These are phyloP conservation scores for Arthrocladium fulminans DNA, from an alignment of 2,329 filamentous ascomycete genomes.

Conservation along the genomic window DNA sequence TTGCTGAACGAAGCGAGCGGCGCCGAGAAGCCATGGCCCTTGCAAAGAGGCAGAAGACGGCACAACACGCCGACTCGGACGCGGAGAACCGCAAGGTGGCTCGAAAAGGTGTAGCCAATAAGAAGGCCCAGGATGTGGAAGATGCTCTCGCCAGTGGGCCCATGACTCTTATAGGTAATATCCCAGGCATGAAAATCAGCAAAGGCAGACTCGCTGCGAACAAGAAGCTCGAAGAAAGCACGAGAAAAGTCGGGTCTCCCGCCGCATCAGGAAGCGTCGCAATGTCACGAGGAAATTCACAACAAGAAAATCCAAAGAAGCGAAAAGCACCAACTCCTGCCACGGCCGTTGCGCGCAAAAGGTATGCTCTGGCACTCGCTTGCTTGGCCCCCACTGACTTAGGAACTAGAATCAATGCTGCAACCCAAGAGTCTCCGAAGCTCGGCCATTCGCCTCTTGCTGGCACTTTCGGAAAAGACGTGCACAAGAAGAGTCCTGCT, in stretches of 20 bases:
- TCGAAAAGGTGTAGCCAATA: conserved; percentile 53
- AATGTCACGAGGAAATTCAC: conserved; percentile 23
- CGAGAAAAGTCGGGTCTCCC: conserved; percentile 60
- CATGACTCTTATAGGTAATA: conserved; percentile 32
- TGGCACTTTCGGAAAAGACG: conserved; percentile 54
- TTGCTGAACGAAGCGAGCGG: conserved; percentile 72
- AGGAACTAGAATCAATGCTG: conserved; percentile 20
- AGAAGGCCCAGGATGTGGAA: conserved; percentile 51
- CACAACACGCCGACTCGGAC: conserved; percentile 68
- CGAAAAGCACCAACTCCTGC: conserved; percentile 25
- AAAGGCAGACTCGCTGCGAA: conserved; percentile 63
- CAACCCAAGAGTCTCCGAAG: conserved; percentile 56
- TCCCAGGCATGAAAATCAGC: conserved; percentile 39
- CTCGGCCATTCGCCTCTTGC: conserved; percentile 68
- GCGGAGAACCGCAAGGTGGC: conserved; percentile 54
- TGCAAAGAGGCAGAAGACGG: conserved; percentile 49
- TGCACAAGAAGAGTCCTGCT: conserved; percentile 50
- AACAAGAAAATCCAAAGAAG: conserved; percentile 24
- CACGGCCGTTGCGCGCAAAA: conserved; percentile 54
- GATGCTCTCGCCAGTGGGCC: conserved; percentile 49
- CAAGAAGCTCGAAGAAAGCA: conserved; percentile 31
- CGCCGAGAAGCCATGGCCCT: conserved; percentile 72
- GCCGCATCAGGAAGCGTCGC: conserved; percentile 14
- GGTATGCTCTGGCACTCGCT: conserved; percentile 38
- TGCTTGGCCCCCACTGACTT: not conserved